Conservation (phyloP, 164 flowering plant genomes). For the Chimonanthus praecox region DNA sequence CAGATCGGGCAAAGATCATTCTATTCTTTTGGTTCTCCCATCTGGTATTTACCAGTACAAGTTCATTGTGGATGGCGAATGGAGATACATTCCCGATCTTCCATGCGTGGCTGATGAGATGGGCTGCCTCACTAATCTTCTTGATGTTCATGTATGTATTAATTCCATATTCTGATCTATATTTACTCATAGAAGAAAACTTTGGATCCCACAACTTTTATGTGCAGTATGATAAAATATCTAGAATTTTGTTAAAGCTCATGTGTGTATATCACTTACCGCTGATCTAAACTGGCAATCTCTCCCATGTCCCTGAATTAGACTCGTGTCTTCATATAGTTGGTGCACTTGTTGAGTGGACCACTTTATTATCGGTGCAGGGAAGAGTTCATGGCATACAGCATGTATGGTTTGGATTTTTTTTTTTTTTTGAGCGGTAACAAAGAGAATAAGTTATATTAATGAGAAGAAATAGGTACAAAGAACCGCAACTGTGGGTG, state of each 20-base stretch:
- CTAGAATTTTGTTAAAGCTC: background rate
- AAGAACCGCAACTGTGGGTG: no score
- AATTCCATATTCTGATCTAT: background rate
- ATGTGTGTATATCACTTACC: background rate
- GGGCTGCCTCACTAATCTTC: slow-evolving; percentile 60
- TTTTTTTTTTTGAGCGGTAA: no score
- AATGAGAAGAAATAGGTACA: no score
- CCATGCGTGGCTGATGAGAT: slow-evolving; percentile 60
- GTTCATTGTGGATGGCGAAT: slow-evolving; percentile 82
- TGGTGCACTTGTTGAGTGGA: background rate
- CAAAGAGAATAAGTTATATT: no score
- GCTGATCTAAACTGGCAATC: background rate
- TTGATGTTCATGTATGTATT: slow-evolving; percentile 72
- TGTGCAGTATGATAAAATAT: background rate
- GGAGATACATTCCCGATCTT: slow-evolving; percentile 73
- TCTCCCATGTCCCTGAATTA: background rate
- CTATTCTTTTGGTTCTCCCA: slow-evolving; percentile 65
- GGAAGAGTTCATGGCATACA: background rate
- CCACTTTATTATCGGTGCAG: background rate
- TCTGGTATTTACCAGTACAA: slow-evolving; percentile 80
- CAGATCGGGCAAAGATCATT: slow-evolving; percentile 75
- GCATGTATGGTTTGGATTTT: background rate
- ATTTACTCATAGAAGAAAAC: no score
- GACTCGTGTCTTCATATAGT: background rate
- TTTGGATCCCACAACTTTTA: no score